These are phyloP conservation scores for Elongisporangium anandrum DNA, from an alignment of 352 stramenopile genomes.

Conservation along the genomic window DNA sequence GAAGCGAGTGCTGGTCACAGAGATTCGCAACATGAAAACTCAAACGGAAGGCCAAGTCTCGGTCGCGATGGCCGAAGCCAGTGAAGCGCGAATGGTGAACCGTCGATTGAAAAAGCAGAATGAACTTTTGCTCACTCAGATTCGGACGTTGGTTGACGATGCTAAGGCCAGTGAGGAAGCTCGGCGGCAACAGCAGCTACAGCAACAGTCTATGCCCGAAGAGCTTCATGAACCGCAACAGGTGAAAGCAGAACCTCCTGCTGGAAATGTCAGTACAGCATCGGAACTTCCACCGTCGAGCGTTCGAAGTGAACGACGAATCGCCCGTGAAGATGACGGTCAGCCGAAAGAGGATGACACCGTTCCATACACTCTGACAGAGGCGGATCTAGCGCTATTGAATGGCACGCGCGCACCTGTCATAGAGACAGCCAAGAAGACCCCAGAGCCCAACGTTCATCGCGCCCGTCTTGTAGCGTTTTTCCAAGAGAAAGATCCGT, in stretches of 20 bases:
- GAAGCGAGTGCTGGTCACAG: constrained; percentile 71
- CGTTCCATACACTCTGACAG: constrained; percentile 64
- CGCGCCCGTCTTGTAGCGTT: constrained; percentile 51
- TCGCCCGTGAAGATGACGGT: constrained; percentile 6
- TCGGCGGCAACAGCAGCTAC: constrained; percentile 16
- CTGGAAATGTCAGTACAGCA: background rate
- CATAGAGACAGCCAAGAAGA: background rate
- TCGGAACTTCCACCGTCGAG: background rate
- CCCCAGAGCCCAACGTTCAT: constrained; percentile 7
- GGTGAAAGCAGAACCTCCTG: background rate
- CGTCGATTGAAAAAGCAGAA: constrained; percentile 80
- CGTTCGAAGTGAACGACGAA: constrained; percentile 11
- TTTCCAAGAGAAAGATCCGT: constrained; percentile 60
- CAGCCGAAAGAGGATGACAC: constrained; percentile 11
- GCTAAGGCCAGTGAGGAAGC: constrained; percentile 27
- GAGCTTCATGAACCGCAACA: background rate
- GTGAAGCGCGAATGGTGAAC: constrained; percentile 85
- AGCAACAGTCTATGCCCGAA: constrained; percentile 1
- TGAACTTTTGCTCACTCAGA: constrained; percentile 73
- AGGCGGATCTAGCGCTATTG: constrained; percentile 65
- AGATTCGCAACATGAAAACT: constrained; percentile 76
- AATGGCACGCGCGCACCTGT: constrained; percentile 36
- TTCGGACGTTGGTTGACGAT: constrained; percentile 68
- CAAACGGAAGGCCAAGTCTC: constrained; percentile 70
- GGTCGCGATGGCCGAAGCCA: constrained; percentile 80